Evolutionary conservation across 2,329 filamentous ascomycete genomes (phyloP).

Genomic region (Endothia cerciana): DNA sequence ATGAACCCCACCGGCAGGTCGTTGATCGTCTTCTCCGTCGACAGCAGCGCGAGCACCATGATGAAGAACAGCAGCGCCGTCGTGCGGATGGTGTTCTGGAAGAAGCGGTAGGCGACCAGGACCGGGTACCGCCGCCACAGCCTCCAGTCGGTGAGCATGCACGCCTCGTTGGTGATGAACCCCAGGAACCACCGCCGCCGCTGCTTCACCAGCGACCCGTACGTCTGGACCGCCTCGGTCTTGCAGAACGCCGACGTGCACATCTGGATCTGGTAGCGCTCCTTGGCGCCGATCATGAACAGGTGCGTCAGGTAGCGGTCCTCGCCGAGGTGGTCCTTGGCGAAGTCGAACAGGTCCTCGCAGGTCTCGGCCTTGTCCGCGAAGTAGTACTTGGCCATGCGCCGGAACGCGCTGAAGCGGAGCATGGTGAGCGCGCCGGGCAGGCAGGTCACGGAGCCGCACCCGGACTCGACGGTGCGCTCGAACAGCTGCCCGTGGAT

Average conservation of each 20-base stretch:
- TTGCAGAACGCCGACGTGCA: slow-evolving; percentile 98
- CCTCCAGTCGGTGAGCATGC: slow-evolving; percentile 93
- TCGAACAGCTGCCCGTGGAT: slow-evolving; percentile 97
- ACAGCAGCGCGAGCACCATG: slow-evolving; percentile 83
- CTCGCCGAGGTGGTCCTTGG: slow-evolving; percentile 92
- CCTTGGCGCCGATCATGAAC: slow-evolving; percentile 96
- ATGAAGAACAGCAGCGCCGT: slow-evolving; percentile 94
- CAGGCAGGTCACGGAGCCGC: slow-evolving; percentile 91
- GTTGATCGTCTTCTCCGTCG: slow-evolving; percentile 76
- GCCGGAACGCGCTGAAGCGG: slow-evolving; percentile 91
- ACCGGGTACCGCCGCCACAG: slow-evolving; percentile 91
- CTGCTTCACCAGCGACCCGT: slow-evolving; percentile 86
- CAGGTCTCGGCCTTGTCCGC: slow-evolving; percentile 95
- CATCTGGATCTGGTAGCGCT: slow-evolving; percentile 95
- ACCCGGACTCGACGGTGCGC: slow-evolving; percentile 90
- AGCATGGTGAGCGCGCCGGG: slow-evolving; percentile 95
- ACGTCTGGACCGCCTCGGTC: slow-evolving; percentile 92
- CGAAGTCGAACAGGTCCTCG: slow-evolving; percentile 94
- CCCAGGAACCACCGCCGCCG: slow-evolving; percentile 94
- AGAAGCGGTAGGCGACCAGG: slow-evolving; percentile 83
- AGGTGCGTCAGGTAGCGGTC: slow-evolving; percentile 97
- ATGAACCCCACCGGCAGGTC: slow-evolving; percentile 93
- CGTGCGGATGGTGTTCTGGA: slow-evolving; percentile 95
- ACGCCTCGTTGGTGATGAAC: slow-evolving; percentile 97
- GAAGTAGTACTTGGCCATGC: slow-evolving; percentile 99